Evolutionary conservation across 2,329 filamentous ascomycete species (phyloP).

Genomic region (Colletotrichum sp.): DNA sequence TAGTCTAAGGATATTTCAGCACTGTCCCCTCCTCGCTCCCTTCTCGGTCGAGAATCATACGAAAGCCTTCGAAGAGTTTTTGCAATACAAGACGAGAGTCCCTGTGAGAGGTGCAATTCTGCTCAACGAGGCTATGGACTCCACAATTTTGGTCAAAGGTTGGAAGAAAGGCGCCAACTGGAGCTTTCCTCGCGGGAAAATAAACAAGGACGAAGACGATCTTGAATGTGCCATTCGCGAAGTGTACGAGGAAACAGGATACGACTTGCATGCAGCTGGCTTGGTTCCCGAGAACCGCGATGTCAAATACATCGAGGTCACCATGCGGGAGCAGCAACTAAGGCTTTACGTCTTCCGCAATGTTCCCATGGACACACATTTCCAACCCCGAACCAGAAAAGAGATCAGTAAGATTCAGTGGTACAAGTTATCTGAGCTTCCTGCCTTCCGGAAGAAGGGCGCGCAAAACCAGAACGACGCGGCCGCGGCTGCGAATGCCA

Average conservation of each 20-base stretch:
- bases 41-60: conserved; percentile 81
- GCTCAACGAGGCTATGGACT: conserved; percentile 93
- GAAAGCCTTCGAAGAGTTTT: conserved; percentile 87
- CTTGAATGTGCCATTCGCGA: conserved; percentile 93
- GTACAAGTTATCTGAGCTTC: conserved; percentile 90
- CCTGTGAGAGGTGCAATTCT: conserved; percentile 94
- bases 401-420: conserved; percentile 98
- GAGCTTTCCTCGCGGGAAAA: conserved; percentile 97
- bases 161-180: conserved; percentile 98
- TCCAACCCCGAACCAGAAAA: conserved; percentile 90
- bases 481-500: conserved; percentile 64
- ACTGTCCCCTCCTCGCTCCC: conserved; percentile 85
- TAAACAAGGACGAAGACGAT: conserved; percentile 96
- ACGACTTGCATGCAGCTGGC: conserved; percentile 78
- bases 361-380: conserved; percentile 84
- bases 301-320: conserved; percentile 85
- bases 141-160: conserved; percentile 90
- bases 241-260: conserved; percentile 95
- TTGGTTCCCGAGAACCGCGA: conserved; percentile 72
- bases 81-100: conserved; percentile 92
- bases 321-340: conserved; percentile 92
- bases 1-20: conserved; percentile 88
- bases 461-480: conserved; percentile 60
- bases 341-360: conserved; percentile 90
- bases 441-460: conserved; percentile 77